Base-by-base conservation (phyloP, 2,329 filamentous ascomycete species). In the Ophiocordyceps sinensis region DNA sequence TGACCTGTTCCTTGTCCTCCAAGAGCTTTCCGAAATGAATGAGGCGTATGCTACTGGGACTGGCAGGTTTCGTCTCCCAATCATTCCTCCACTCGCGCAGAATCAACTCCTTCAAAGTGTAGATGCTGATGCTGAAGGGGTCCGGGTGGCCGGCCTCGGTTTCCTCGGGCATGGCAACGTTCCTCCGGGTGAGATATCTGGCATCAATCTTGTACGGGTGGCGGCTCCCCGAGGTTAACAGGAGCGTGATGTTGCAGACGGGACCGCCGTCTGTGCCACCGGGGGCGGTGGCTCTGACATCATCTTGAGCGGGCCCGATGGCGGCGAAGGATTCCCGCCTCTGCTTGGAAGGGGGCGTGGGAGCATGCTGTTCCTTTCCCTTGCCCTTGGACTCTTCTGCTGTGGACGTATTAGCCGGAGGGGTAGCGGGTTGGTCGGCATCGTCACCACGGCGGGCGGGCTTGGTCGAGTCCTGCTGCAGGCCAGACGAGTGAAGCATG, bases 61-160 rank as follows among this genome's bases (percentile, higher is more conserved):
- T 91, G 23, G 82, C 77, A 2, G 89, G 89, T 54, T 84, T 80
- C 14, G 79, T 66, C 53, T 94, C 88, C 89, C 89, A 95, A 57
- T 95, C 85, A 52, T 79, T 80, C 50, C 86, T 73, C 89, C 89
- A 96, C 59, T 95, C 88, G 52, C 85, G 74, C 66, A 91, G 75
- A 57, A 96, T 94, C 55, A 95, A 67, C 64, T 95, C 87, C 63
- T 95, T 95, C 49, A 96, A 66, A 3, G 85, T 94, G 58, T 95
- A 94, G 39, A 94, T 82, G 50, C 85, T 94, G 63, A 96, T 86
- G 56, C 81, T 84, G 56, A 86, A 88, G 1, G 87, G 87, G 55
- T 95, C 86, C 48, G 75, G 71, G 45, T 63, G 69, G 28, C 77
- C 78, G 23, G 61, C 57, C 44, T 73, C 70, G 10, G 69, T 74